Conservation (phyloP, 768 basidiomycete species). For the Mycena chlorophos region DNA sequence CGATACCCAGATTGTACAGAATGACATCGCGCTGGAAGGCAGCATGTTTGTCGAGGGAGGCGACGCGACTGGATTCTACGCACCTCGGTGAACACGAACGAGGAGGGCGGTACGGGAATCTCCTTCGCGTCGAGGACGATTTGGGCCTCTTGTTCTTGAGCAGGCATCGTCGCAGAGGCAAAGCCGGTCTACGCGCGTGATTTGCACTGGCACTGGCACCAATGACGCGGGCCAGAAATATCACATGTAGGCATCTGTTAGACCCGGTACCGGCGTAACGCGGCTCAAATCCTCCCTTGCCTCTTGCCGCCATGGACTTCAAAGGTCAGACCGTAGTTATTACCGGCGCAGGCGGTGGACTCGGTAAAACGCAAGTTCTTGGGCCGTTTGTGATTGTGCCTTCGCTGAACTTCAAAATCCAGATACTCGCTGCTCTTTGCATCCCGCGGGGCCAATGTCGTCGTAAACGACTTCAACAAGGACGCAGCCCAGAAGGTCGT, state of each 20-base stretch:
- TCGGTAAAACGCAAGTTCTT: conserved; percentile 80
- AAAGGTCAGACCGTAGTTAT: conserved; percentile 89
- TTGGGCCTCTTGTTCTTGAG: not conserved
- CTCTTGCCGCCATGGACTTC: conserved; percentile 40
- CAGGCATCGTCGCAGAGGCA: no score
- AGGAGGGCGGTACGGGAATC: not conserved
- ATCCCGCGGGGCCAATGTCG: conserved; percentile 89
- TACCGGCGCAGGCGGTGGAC: conserved; percentile 94
- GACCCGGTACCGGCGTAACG: not conserved
- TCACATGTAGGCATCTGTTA: no score
- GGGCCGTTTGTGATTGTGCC: not conserved
- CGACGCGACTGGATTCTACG: not conserved
- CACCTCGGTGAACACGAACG: not conserved
- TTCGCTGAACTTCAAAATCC: conserved; percentile 6
- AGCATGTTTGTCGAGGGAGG: not conserved
- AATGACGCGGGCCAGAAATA: no score
- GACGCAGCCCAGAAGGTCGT: conserved; percentile 91
- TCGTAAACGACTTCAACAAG: conserved; percentile 92
- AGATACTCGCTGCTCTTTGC: conserved; percentile 93
- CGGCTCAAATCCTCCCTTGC: not conserved
- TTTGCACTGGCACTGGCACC: no score
- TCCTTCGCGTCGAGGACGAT: conserved; percentile 1
- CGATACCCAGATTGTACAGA: conserved; percentile 92
- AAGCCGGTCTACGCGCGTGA: no score
- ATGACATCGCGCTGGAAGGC: conserved; percentile 77